Evolutionary conservation across 768 basidiomycete species (phyloP).

Genomic region (Panaeolus papilionaceus): DNA sequence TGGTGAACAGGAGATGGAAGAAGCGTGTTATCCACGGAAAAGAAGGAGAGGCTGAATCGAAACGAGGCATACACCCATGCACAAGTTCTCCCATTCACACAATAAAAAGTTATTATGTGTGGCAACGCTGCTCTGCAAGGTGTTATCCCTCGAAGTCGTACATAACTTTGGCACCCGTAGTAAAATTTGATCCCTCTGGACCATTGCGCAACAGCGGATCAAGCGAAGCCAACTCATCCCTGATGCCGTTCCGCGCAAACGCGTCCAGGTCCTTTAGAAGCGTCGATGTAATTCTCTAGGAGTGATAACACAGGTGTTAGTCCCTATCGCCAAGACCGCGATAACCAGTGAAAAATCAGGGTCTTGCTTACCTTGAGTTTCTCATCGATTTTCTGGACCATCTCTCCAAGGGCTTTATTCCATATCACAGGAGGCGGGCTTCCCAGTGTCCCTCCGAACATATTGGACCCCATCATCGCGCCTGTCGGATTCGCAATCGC

Average conservation of each 20-base stretch:
- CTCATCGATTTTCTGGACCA: slow-evolving; percentile 79
- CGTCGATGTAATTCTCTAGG: slow-evolving; percentile 83
- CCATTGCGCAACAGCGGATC: slow-evolving; percentile 79
- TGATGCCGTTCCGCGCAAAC: slow-evolving; percentile 81
- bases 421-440: slow-evolving; percentile 61
- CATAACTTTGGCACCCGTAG: slow-evolving; percentile 30
- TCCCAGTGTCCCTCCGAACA: slow-evolving; percentile 33
- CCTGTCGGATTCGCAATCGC: slow-evolving; percentile 62
- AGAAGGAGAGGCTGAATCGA: background rate
- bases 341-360: slow-evolving; percentile 11
- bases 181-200: slow-evolving; percentile 38
- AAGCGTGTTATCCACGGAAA: background rate
- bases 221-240: slow-evolving; percentile 81
- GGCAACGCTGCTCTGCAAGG: background rate
- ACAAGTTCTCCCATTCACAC: background rate
- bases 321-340: background rate
- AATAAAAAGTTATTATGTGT: background rate
- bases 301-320: background rate
- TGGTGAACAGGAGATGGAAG: background rate
- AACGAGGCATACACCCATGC: slow-evolving; percentile 10
- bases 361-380: slow-evolving; percentile 75
- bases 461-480: slow-evolving; percentile 29
- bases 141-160: slow-evolving; percentile 40
- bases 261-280: slow-evolving; percentile 87
- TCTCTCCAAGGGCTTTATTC: slow-evolving; percentile 70